These are phyloP conservation scores for Xylaria digitata DNA, from an alignment of 2,329 filamentous ascomycete species.

Conservation along the genomic window DNA sequence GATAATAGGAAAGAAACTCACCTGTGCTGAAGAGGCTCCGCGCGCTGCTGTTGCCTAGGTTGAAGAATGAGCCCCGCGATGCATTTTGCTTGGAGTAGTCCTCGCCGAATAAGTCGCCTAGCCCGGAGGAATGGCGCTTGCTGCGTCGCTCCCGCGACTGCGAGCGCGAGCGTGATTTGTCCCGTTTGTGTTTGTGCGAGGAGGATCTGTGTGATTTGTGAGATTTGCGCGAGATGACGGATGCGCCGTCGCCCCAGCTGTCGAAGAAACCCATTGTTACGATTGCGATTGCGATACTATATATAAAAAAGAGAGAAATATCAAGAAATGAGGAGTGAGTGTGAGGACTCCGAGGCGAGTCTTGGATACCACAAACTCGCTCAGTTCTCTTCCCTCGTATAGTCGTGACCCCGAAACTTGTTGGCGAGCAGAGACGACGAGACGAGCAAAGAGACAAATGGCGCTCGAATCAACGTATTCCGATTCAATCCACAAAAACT, in stretches of 20 bases:
- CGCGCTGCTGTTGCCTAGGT: constrained; percentile 49
- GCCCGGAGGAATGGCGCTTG: constrained; percentile 42
- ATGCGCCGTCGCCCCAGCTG: constrained; percentile 48
- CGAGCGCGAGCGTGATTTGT: constrained; percentile 42
- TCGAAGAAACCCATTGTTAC: constrained; percentile 49
- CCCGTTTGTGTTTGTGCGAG: constrained; percentile 44
- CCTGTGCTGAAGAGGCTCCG: constrained; percentile 50
- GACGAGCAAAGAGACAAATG: not conserved
- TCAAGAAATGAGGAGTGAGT: not conserved
- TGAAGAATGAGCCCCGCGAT: constrained; percentile 48
- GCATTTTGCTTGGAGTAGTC: constrained; percentile 44
- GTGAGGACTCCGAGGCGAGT: not conserved
- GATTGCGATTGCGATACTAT: not conserved
- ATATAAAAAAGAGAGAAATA: not conserved
- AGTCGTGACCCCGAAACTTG: not conserved
- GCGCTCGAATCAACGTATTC: constrained; percentile 15
- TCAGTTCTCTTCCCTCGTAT: not conserved
- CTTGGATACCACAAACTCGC: not conserved
- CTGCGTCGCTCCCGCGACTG: constrained; percentile 45
- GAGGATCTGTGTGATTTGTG: constrained; percentile 42
- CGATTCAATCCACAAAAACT: constrained; percentile 25
- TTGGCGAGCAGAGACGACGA: not conserved
- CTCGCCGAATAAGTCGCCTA: constrained; percentile 41
- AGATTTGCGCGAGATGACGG: constrained; percentile 50
- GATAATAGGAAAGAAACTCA: constrained; percentile 34